Evolutionary conservation across 257 asterid genomes (phyloP).

Genomic region (Lycium barbarum): DNA sequence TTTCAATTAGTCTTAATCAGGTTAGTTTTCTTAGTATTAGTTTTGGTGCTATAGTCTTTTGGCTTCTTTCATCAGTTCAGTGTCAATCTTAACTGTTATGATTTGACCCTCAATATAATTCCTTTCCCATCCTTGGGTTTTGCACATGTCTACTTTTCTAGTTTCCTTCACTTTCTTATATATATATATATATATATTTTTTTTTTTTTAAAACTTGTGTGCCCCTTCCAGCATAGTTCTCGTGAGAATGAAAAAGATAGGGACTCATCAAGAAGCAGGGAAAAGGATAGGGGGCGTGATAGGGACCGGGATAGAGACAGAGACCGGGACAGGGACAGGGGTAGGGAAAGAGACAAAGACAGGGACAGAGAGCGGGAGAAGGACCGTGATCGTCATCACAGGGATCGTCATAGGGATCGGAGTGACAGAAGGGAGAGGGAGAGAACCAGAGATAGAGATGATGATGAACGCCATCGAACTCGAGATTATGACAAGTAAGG

Average conservation of each 20-base stretch:
- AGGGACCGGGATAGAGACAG: constrained; percentile 46
- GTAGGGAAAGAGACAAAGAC: constrained; percentile 47
- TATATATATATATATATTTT: neutral
- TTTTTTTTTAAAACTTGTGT: constrained; percentile 18
- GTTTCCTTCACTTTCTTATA: constrained; percentile 3
- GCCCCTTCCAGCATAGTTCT: constrained; percentile 54
- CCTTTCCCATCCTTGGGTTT: neutral
- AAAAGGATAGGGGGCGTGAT: constrained; percentile 47
- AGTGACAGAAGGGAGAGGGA: constrained; percentile 74
- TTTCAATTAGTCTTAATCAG: constrained; percentile 15
- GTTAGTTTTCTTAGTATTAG: neutral
- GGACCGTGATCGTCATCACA: constrained; percentile 69
- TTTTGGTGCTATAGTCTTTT: neutral
- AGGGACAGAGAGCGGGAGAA: constrained; percentile 63
- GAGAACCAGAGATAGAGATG: constrained; percentile 75
- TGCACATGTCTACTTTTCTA: neutral
- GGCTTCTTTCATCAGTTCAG: neutral
- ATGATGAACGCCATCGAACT: constrained; percentile 60
- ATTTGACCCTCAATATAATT: constrained; percentile 15
- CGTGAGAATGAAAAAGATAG: constrained; percentile 56
- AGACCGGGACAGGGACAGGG: constrained; percentile 36
- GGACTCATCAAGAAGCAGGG: constrained; percentile 57
- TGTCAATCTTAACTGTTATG: constrained; percentile 6
- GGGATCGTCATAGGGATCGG: constrained; percentile 74
- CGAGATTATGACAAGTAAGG: constrained; percentile 80